Percentiles rank a stretch among this genome's conserved stretches.
These are phyloP conservation scores for Aspergillus tubingensis DNA, from an alignment of 2,329 filamentous ascomycete genomes.

Conservation along the genomic window DNA sequence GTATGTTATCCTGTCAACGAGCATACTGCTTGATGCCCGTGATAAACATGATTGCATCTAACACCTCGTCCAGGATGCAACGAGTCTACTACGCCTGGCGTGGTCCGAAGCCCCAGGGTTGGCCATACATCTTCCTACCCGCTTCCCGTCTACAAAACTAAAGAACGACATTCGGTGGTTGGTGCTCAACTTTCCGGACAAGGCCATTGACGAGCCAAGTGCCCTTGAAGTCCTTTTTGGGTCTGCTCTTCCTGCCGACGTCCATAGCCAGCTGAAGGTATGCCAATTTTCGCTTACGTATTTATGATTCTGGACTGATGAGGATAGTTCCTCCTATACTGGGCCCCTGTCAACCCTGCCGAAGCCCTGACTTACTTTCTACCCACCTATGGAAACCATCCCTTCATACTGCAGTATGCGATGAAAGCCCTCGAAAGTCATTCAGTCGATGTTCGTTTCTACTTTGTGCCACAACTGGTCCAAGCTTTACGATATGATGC, in stretches of 20 bases:
- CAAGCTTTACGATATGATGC: constrained; percentile 91
- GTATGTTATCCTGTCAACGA: constrained; percentile 24
- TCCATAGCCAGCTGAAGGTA: constrained; percentile 83
- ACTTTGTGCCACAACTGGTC: constrained; percentile 97
- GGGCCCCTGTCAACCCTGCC: constrained; percentile 88
- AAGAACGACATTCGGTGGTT: constrained; percentile 75
- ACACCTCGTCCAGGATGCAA: constrained; percentile 51
- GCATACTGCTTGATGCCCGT: neutral
- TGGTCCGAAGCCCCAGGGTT: constrained; percentile 85
- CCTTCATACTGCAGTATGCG: constrained; percentile 92
- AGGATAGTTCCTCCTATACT: constrained; percentile 79
- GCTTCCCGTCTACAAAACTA: constrained; percentile 76
- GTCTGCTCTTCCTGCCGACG: constrained; percentile 71
- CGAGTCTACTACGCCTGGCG: constrained; percentile 72
- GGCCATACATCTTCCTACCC: constrained; percentile 78
- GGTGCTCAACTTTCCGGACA: constrained; percentile 79
- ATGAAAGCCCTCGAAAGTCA: constrained; percentile 94
- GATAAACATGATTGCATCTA: constrained; percentile 8
- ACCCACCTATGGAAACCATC: constrained; percentile 85
- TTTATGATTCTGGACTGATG: constrained; percentile 11
- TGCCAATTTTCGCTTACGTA: neutral
- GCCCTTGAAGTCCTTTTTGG: constrained; percentile 82
- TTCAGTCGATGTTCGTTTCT: constrained; percentile 95
- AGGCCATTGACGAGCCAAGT: constrained; percentile 76
- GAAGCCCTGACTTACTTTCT: constrained; percentile 92